phyloP scores from a whole-genome alignment of 495 filamentous ascomycete genomes.

The Aspergillus asperescens region DNA sequence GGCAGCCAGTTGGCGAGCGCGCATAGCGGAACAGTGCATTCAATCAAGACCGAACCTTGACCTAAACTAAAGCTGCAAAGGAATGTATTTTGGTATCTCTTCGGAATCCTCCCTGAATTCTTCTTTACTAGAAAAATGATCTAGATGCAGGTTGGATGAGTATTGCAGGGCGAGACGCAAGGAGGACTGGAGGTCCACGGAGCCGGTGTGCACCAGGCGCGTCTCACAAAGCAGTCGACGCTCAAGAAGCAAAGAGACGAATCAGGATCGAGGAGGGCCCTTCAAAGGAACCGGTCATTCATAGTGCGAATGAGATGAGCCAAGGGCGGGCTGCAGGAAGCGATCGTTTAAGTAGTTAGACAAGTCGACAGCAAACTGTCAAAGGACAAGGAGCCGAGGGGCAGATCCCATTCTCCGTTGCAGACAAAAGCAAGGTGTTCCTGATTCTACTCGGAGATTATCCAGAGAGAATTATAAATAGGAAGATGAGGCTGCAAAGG shows the following conservation, averaged over 20 bases:
- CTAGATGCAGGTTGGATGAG: not conserved
- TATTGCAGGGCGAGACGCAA: slow-evolving; percentile 2
- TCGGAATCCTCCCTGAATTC: not conserved
- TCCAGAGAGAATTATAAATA: not conserved
- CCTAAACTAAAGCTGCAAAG: not conserved
- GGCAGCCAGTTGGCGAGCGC: slow-evolving; percentile 11
- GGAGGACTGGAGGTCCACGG: not conserved
- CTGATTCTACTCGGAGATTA: not conserved
- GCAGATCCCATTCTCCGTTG: slow-evolving; percentile 22
- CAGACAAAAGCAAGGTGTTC: slow-evolving; percentile 3
- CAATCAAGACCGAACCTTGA: slow-evolving; percentile 3
- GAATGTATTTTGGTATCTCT: not conserved
- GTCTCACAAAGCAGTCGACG: slow-evolving; percentile 4
- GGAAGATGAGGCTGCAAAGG: slow-evolving; percentile 7
- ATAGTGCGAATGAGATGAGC: slow-evolving; percentile 4
- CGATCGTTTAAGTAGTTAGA: slow-evolving; percentile 13
- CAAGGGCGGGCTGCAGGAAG: slow-evolving; percentile 17
- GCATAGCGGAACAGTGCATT: slow-evolving; percentile 14
- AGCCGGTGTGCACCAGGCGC: slow-evolving; percentile 7
- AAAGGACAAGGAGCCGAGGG: too few relatives aligned
- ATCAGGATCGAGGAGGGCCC: not conserved
- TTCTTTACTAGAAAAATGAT: not conserved
- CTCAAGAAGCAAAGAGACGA: slow-evolving; percentile 11
- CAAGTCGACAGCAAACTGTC: slow-evolving; percentile 10
- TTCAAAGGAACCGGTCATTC: slow-evolving; percentile 3